Conservation (phyloP, 208 protist genomes). For the Herpetomonas tarakana region DNA sequence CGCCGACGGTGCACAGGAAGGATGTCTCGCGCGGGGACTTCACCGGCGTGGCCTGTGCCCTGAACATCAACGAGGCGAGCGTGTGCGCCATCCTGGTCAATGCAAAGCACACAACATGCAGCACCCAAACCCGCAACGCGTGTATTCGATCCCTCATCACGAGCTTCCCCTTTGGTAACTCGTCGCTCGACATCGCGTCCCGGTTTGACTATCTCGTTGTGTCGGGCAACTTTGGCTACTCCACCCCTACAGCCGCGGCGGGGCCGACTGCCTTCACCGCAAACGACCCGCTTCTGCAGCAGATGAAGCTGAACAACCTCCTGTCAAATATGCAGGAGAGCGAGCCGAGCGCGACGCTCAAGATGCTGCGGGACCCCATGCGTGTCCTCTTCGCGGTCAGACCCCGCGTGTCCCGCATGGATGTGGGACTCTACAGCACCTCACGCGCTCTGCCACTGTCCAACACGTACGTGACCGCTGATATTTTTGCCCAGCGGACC, state of each 20-base stretch:
- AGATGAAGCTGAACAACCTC: constrained; percentile 55
- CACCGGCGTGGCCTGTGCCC: constrained; percentile 41
- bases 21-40: constrained; percentile 40
- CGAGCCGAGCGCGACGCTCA: constrained; percentile 35
- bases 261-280: constrained; percentile 25
- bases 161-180: constrained; percentile 51
- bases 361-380: constrained; percentile 26
- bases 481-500: constrained; percentile 60
- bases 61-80: constrained; percentile 61
- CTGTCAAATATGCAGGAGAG: constrained; percentile 67
- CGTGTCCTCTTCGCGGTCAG: constrained; percentile 53
- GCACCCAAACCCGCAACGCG: constrained; percentile 22
- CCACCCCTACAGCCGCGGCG: neutral
- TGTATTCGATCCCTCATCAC: constrained; percentile 51
- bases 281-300: constrained; percentile 45
- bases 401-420: constrained; percentile 45
- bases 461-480: constrained; percentile 55
- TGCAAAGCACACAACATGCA: constrained; percentile 22
- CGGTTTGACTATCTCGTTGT: constrained; percentile 79
- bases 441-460: constrained; percentile 41
- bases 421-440: constrained; percentile 58
- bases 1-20: constrained; percentile 20
- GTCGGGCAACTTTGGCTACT: constrained; percentile 57
- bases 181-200: constrained; percentile 41
- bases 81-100: constrained; percentile 55